Percentiles rank a stretch among this genome's conserved stretches.
phyloP scores from a whole-genome alignment of 2,329 filamentous ascomycete genomes.

The Thelonectria blattea region DNA sequence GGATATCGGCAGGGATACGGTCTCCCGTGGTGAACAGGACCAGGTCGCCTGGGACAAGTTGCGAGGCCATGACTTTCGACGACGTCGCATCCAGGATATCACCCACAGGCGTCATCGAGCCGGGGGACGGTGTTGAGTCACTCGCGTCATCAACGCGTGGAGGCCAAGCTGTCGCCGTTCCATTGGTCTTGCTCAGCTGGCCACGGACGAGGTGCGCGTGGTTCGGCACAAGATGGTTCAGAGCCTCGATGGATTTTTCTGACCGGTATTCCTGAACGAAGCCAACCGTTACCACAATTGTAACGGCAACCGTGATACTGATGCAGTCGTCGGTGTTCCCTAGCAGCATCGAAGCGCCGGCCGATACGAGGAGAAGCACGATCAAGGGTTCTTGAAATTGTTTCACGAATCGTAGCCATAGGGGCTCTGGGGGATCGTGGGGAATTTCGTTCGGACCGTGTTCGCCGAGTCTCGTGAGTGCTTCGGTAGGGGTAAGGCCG shows the following conservation, averaged over 20 bases:
- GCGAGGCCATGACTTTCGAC: conserved; percentile 82
- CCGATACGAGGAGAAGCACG: conserved; percentile 86
- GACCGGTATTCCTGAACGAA: conserved; percentile 98
- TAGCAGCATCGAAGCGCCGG: conserved; percentile 85
- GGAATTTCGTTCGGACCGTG: conserved; percentile 94
- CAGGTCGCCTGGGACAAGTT: conserved; percentile 90
- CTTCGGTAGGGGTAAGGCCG: conserved; percentile 82
- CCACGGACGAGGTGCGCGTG: conserved; percentile 91
- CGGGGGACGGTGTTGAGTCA: conserved; percentile 50
- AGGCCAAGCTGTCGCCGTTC: conserved; percentile 52
- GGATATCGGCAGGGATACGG: conserved; percentile 93
- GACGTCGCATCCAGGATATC: conserved; percentile 74
- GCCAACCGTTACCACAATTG: conserved; percentile 93
- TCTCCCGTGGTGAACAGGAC: conserved; percentile 96
- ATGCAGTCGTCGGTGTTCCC: conserved; percentile 94
- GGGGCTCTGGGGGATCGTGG: conserved; percentile 88
- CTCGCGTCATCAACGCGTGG: conserved; percentile 49
- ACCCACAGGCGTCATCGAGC: conserved; percentile 65
- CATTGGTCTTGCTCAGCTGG: conserved; percentile 44
- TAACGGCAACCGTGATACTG: conserved; percentile 94
- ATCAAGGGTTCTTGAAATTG: conserved; percentile 98
- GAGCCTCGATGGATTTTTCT: conserved; percentile 93
- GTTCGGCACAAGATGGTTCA: conserved; percentile 93
- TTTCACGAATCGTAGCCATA: conserved; percentile 94
- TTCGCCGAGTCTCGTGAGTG: conserved; percentile 76